A percentile compares a stretch with the other conserved stretches of the same genome.
phyloP scores from a whole-genome alignment of 1,284 basidiomycete species.

The Microbotryomycetes sp. region DNA sequence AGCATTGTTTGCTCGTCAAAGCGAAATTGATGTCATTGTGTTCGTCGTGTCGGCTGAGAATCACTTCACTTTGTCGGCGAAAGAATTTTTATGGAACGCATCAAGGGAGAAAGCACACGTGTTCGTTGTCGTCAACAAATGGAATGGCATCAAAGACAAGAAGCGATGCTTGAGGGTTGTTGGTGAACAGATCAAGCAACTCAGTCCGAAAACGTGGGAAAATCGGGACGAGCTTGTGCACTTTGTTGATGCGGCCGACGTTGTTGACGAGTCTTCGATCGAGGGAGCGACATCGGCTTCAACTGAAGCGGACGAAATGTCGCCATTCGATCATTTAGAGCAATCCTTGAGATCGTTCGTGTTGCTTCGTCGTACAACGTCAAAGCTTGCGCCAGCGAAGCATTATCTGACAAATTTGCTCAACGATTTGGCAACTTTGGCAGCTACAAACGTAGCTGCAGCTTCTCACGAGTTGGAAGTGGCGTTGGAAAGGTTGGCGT shows the following conservation, averaged over 20 bases:
- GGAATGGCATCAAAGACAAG: slow-evolving; percentile 91
- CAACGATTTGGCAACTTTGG: slow-evolving; percentile 79
- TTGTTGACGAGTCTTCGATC: slow-evolving; percentile 24
- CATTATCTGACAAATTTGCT: slow-evolving; percentile 88
- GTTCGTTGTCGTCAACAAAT: slow-evolving; percentile 99
- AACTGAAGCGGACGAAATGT: slow-evolving; percentile 44
- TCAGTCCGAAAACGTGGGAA: slow-evolving; percentile 85
- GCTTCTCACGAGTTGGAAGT: slow-evolving; percentile 72
- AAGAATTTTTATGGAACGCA: slow-evolving; percentile 89
- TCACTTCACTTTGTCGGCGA: slow-evolving; percentile 93
- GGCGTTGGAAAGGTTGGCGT: slow-evolving; percentile 64
- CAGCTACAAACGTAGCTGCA: slow-evolving; percentile 75
- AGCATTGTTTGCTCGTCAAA: slow-evolving; percentile 88
- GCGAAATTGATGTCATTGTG: slow-evolving; percentile 97
- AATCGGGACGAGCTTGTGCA: slow-evolving; percentile 92
- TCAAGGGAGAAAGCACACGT: slow-evolving; percentile 96
- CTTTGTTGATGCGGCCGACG: slow-evolving; percentile 70
- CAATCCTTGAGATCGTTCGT: slow-evolving; percentile 91
- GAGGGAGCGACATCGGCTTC: slow-evolving; percentile 25
- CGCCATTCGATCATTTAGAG: slow-evolving; percentile 80
- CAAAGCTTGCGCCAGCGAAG: slow-evolving; percentile 90
- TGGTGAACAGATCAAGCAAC: slow-evolving; percentile 87
- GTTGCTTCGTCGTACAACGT: slow-evolving; percentile 87
- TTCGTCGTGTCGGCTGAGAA: slow-evolving; percentile 98
- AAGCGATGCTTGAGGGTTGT: slow-evolving; percentile 83